A percentile compares a stretch with the other conserved stretches of the same genome.
phyloP scores from a whole-genome alignment of 225 moss, liverwort and hornwort species.

The Anthoceros angustus region DNA sequence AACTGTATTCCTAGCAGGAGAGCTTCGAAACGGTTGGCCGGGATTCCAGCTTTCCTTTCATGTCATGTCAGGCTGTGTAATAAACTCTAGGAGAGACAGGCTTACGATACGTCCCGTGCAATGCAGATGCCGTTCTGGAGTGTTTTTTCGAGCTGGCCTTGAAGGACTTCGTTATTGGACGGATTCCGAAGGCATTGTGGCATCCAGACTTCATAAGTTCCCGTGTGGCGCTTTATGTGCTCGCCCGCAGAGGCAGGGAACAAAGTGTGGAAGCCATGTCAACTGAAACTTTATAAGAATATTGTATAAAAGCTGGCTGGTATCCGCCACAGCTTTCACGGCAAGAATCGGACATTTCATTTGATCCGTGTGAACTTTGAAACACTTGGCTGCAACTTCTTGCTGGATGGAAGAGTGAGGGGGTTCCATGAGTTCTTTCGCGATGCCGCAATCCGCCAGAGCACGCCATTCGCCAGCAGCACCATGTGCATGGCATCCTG shows the following conservation, averaged over 20 bases:
- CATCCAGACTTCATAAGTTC: constrained; percentile 67
- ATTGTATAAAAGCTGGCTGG: too few species aligned
- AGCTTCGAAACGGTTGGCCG: constrained; percentile 53
- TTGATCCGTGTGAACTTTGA: too few species aligned
- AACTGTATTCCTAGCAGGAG: constrained; percentile 63
- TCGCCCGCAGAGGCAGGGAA: constrained; percentile 16
- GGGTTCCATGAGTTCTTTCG: too few species aligned
- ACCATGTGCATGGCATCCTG: too few species aligned
- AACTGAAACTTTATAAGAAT: too few species aligned
- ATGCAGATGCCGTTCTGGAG: constrained; percentile 70
- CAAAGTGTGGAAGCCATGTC: too few species aligned
- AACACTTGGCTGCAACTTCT: too few species aligned
- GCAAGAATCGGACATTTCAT: too few species aligned
- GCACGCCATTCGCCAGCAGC: too few species aligned
- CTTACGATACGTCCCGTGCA: neutral
- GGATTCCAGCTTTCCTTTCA: neutral
- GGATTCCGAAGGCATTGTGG: constrained; percentile 51
- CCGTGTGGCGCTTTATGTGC: constrained; percentile 56
- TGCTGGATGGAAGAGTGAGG: too few species aligned
- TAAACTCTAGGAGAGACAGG: neutral
- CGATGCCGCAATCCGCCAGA: too few species aligned
- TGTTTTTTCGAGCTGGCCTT: constrained; percentile 63
- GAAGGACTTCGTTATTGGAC: constrained; percentile 52
- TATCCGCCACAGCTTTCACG: too few species aligned
- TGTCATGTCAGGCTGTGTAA: neutral